Conservation (phyloP, 345 rosid genomes). For the Populus pruinosa region DNA sequence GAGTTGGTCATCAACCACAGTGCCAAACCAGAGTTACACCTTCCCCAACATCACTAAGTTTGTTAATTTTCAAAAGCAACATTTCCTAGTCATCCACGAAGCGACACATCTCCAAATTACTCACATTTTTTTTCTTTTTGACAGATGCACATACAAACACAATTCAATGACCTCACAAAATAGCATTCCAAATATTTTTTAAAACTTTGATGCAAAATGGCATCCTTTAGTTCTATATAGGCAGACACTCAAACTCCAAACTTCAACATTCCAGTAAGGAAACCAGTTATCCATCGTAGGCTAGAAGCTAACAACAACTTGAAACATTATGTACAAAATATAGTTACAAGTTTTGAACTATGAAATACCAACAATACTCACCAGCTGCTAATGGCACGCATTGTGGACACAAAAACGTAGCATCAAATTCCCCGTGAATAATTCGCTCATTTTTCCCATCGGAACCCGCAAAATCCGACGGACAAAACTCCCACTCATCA, state of each 20-base stretch:
- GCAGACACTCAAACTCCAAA: too few species aligned
- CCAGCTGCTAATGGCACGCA: slow-evolving; percentile 45
- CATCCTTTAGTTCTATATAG: too few species aligned
- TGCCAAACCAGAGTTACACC: not conserved
- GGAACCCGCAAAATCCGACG: slow-evolving; percentile 57
- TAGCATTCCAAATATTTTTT: too few species aligned
- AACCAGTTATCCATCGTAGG: not conserved
- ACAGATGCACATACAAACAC: too few species aligned
- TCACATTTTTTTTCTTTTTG: too few species aligned
- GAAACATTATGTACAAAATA: too few species aligned
- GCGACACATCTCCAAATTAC: not conserved
- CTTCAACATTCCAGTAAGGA: not conserved
- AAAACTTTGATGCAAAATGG: too few species aligned
- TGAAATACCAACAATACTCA: slow-evolving; percentile 17
- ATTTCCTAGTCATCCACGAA: not conserved
- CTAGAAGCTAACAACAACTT: too few species aligned
- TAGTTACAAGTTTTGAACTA: too few species aligned
- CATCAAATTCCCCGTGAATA: slow-evolving; percentile 57
- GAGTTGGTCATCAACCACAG: too few species aligned
- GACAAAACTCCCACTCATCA: slow-evolving; percentile 91
- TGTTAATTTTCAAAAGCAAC: not conserved
- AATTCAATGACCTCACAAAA: too few species aligned
- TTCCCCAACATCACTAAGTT: not conserved
- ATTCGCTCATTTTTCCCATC: slow-evolving; percentile 50
- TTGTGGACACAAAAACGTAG: slow-evolving; percentile 58